Percentiles rank a stretch among this genome's conserved stretches.
phyloP scores from a whole-genome alignment of 768 basidiomycete genomes.

The Hydnomerulius pinastri region DNA sequence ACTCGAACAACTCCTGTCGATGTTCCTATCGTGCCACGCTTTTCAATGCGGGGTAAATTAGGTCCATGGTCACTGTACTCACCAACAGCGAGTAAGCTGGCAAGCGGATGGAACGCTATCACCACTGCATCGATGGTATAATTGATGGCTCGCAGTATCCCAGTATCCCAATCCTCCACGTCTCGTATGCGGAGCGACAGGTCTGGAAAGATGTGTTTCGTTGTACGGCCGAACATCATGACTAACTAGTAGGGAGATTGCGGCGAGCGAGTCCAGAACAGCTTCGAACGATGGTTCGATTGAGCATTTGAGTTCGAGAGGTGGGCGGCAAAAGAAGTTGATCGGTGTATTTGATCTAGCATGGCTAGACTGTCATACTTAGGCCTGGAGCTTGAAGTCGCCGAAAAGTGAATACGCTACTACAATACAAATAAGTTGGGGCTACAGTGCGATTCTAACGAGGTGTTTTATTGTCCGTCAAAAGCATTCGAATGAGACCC shows the following conservation, averaged over 20 bases:
- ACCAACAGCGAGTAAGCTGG: conserved; percentile 65
- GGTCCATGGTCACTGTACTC: conserved; percentile 10
- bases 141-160: conserved; percentile 48
- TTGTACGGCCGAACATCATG: not conserved
- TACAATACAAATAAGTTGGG: conserved; percentile 18
- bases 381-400: too few relatives aligned
- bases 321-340: too few relatives aligned
- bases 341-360: too few relatives aligned
- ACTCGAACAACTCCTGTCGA: conserved; percentile 61
- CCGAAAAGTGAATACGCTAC: conserved; percentile 7
- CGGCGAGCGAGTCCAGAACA: not conserved
- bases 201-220: conserved; percentile 36
- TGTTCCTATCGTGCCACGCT: conserved; percentile 48
- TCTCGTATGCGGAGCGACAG: conserved; percentile 61
- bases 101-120: conserved; percentile 59
- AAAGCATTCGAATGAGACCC: conserved; percentile 20
- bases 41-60: not conserved
- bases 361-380: too few relatives aligned
- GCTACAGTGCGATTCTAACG: conserved; percentile 14
- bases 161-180: conserved; percentile 56
- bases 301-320: too few relatives aligned
- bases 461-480: conserved; percentile 26
- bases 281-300: too few relatives aligned
- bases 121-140: conserved; percentile 53
- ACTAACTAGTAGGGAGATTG: not conserved